A percentile compares a stretch with the other conserved stretches of the same genome.
phyloP scores from a whole-genome alignment of 1,284 basidiomycete genomes.

The Ceratobasidium sp. region DNA sequence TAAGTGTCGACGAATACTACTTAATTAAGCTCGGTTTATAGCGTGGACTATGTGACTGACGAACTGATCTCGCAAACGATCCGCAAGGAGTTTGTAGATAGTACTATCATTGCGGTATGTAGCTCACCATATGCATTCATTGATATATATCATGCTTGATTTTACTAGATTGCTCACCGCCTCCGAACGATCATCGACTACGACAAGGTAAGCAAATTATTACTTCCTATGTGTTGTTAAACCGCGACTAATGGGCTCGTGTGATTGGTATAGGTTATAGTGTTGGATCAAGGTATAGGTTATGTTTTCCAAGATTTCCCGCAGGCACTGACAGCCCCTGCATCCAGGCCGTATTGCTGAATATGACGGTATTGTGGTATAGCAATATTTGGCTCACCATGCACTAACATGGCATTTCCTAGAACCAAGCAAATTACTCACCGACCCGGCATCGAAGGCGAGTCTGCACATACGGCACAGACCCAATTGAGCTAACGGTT shows the following conservation, averaged over 20 bases:
- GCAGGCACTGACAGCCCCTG: constrained; percentile 17
- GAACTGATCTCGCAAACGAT: constrained; percentile 81
- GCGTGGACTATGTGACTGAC: constrained; percentile 83
- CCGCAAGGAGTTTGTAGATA: constrained; percentile 73
- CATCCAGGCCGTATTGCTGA: constrained; percentile 74
- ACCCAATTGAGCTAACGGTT: background rate
- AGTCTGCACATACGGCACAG: background rate
- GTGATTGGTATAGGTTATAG: constrained; percentile 69
- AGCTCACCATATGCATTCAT: background rate
- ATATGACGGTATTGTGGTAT: constrained; percentile 68
- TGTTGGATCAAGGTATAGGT: constrained; percentile 81
- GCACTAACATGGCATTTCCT: background rate
- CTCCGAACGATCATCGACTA: constrained; percentile 75
- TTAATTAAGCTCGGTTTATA: constrained; percentile 52
- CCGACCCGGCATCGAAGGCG: constrained; percentile 61
- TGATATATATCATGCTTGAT: background rate
- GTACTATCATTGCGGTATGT: constrained; percentile 64
- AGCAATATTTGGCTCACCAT: background rate
- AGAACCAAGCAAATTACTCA: constrained; percentile 73
- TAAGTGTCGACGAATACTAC: constrained; percentile 28
- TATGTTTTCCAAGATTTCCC: background rate
- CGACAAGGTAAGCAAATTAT: constrained; percentile 56
- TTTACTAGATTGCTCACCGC: constrained; percentile 70
- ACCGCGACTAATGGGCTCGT: too few species aligned
- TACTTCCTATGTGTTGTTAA: too few species aligned